Conservation (phyloP, 2,329 filamentous ascomycete species). For the Colletotrichum orchidophilum region DNA sequence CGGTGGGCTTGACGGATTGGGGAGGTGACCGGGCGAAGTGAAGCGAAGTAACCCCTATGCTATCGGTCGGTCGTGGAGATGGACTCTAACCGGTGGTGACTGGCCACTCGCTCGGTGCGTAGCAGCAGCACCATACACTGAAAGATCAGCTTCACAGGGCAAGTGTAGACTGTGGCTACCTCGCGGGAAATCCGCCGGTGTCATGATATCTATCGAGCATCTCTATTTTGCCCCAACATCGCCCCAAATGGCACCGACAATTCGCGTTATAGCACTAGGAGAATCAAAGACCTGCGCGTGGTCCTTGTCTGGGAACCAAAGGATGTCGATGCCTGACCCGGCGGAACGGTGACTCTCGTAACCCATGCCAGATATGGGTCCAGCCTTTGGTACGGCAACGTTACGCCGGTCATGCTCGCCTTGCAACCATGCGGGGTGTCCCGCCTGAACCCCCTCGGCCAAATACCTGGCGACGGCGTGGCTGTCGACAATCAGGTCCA, state of each 20-base stretch:
- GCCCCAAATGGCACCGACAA: slow-evolving; percentile 41
- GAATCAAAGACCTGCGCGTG: slow-evolving; percentile 70
- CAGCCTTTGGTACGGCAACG: slow-evolving; percentile 18
- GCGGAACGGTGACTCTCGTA: slow-evolving; percentile 4
- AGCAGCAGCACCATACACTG: not conserved
- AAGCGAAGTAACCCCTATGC: slow-evolving; percentile 37
- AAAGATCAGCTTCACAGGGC: not conserved
- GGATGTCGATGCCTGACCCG: slow-evolving; percentile 59
- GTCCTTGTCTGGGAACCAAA: slow-evolving; percentile 70
- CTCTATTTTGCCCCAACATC: not conserved
- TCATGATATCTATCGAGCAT: not conserved
- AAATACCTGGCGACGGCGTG: slow-evolving; percentile 67
- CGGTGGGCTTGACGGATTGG: slow-evolving; percentile 72
- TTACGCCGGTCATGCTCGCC: slow-evolving; percentile 32
- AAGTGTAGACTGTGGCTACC: not conserved
- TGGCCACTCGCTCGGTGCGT: not conserved
- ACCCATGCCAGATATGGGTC: not conserved
- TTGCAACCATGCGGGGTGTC: slow-evolving; percentile 31
- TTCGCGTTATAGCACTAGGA: slow-evolving; percentile 38
- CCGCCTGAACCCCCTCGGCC: slow-evolving; percentile 23
- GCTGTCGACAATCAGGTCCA: slow-evolving; percentile 73
- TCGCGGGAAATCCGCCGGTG: not conserved
- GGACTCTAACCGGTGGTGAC: not conserved
- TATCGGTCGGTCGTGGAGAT: not conserved
- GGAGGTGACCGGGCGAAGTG: slow-evolving; percentile 55